Evolutionary conservation across 2,329 filamentous ascomycete genomes (phyloP).

Genomic region (Cytospora leucostoma): DNA sequence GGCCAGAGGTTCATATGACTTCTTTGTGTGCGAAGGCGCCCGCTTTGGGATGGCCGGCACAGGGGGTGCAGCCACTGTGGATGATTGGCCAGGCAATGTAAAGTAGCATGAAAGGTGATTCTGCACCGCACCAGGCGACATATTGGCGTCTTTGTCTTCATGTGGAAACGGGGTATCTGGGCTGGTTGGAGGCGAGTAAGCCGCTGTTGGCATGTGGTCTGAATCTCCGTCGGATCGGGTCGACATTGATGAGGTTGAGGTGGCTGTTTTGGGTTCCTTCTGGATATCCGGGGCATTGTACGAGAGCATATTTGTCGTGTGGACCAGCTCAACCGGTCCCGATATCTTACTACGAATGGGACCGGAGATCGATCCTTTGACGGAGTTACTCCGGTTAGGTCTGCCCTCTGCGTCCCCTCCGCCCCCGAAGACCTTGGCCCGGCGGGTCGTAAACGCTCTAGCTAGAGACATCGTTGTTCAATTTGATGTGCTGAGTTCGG

Average conservation of each 20-base stretch:
- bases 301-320: slow-evolving; percentile 93
- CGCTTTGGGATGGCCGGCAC: slow-evolving; percentile 65
- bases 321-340: slow-evolving; percentile 79
- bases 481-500: neutral
- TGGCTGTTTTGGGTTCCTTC: slow-evolving; percentile 42
- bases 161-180: slow-evolving; percentile 62
- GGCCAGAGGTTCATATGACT: slow-evolving; percentile 71
- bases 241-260: slow-evolving; percentile 54
- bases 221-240: slow-evolving; percentile 70
- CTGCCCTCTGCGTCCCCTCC: slow-evolving; percentile 37
- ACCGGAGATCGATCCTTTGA: slow-evolving; percentile 45
- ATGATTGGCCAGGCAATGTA: slow-evolving; percentile 49
- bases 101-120: slow-evolving; percentile 72
- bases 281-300: slow-evolving; percentile 89
- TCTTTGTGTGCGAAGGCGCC: slow-evolving; percentile 86
- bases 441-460: slow-evolving; percentile 71
- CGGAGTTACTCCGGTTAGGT: slow-evolving; percentile 53
- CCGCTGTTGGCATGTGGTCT: slow-evolving; percentile 60
- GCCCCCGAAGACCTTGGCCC: slow-evolving; percentile 54
- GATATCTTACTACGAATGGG: slow-evolving; percentile 76
- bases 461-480: slow-evolving; percentile 49
- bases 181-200: slow-evolving; percentile 65
- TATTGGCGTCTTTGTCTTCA: slow-evolving; percentile 32
- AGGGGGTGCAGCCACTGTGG: slow-evolving; percentile 53
- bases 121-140: slow-evolving; percentile 55